Evolutionary conservation across 306 rosid species (phyloP), one percentile per base, ranked within the genome.

Genomic region (Cercis canadensis): DNA sequence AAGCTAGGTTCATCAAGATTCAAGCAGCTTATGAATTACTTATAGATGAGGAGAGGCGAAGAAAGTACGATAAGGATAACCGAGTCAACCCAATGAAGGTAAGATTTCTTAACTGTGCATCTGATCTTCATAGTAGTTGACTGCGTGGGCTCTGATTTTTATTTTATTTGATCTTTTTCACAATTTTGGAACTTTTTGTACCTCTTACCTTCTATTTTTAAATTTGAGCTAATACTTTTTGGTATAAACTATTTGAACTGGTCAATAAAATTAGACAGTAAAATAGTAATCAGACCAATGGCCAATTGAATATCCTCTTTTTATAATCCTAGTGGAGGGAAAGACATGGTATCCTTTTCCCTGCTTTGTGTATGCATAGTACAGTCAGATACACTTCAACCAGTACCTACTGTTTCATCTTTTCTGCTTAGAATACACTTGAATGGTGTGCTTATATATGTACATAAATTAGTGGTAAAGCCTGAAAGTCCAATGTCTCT

Each of bases 21-120:
- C 97, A 90, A 89, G 97, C 98, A 67, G 97, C 98, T 64, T 94
- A 94, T 75, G 98, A 94, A 80, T 75, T 94, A 82, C 92, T 90
- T 32, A 57, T 83, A 46, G 96, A 92, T 63, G 80, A 79, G 0
- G 86, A 89, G 81, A 85, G 70, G 72, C 85, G 96, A 77, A 83
- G 75, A 77, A 64, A 81, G 62, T 89, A 94, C 84, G 98, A 94
- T 80, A 85, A 71, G 53, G 94, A 87, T 81, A 94, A 90, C 76
- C 83, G 85, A 73, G 90, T 86, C 67, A 90, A 90, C 72, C 97
- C 98, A 52, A 84, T 84, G 97, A 94, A 94, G 90, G 98, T 94
- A 77, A 69, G 80, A 37, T 80, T 83, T 75, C 54, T 37, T 37
- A 12, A 12, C 49, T 43, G 5, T 60, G 10, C 47, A 14, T 33